Evolutionary conservation across 1,284 basidiomycete genomes (phyloP), one percentile per base, ranked within the genome.

Genomic region (Ustilago crameri): DNA sequence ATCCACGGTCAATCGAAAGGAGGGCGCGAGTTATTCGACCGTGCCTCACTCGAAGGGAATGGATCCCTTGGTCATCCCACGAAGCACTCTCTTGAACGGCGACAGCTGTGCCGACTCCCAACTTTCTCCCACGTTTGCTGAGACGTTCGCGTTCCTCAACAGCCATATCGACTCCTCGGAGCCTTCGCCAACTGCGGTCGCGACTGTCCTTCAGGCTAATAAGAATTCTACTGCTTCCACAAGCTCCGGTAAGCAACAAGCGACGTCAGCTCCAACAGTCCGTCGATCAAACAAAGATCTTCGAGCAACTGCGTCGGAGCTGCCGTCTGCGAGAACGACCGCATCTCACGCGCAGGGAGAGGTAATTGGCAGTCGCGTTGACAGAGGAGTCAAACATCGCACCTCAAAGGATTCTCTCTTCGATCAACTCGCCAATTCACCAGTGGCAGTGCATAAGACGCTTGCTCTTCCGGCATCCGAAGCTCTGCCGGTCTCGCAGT

Each of bases 131-230:
- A 56, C 64, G 2, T 67, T 67, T 38, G 57, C 64, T 7, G 57
- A 47, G 23, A 60, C 52, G 0, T 67, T 67, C n/a, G 57, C 64
- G 7, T 67, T 67, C 30, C 64, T 67, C 45, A 56, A 67, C 50
- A 56, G 64, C 35, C 55, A 65, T 20, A 65, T 65, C n/a, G 56
- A 65, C 24, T 52, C 60, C 3, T 26, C 40, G n/a, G 38, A 47
- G 1, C 44, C 20, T 9, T 56, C 60, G 20, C 45, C 53, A 40
- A 30, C 53, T 24, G 26, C 51, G 35, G 5, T 51, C 37, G 35
- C 44, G 14, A 27, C 23, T 4, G 22, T 27, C 1, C 20, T 47
- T 15, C 44, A 49, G 17, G 8, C 42, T n/a, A 18, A n/a, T 17
- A 24, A 45, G 3, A 40, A 49, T 41, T 44, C 30, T 27, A 22